Conservation (phyloP, 805 yeast species). For the Brettanomyces naardenensis region DNA sequence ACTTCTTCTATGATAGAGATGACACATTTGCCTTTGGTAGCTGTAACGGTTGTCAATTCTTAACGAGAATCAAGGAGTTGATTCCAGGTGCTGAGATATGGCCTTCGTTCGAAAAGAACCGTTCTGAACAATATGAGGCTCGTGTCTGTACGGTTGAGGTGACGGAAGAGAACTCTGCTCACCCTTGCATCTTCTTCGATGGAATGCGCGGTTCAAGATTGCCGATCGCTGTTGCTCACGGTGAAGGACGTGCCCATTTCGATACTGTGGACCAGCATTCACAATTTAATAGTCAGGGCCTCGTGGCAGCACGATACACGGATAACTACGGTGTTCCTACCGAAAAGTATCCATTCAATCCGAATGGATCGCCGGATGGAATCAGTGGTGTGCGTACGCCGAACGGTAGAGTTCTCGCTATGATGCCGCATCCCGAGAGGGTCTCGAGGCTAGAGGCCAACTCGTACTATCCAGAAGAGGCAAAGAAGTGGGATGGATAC, state of each 20-base stretch:
- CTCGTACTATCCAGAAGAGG: conserved; percentile 76
- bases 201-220: conserved; percentile 90
- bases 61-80: conserved; percentile 74
- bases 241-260: conserved; percentile 91
- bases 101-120: conserved; percentile 92
- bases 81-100: conserved; percentile 93
- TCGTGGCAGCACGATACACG: conserved; percentile 69
- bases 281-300: conserved; percentile 41
- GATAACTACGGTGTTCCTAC: conserved; percentile 88
- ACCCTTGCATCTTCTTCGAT: conserved; percentile 61
- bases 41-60: conserved; percentile 97
- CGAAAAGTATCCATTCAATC: conserved; percentile 84
- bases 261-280: conserved; percentile 34
- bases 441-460: conserved; percentile 80
- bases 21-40: conserved; percentile 98
- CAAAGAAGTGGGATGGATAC: conserved; percentile 63
- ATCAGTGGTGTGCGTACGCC: conserved; percentile 87
- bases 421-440: conserved; percentile 99
- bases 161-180: conserved; percentile 36
- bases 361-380: conserved; percentile 92
- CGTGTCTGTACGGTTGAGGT: conserved; percentile 87
- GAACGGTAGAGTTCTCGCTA: conserved; percentile 90
- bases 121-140: conserved; percentile 93
- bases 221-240: conserved; percentile 98
- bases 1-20: conserved; percentile 75